Evolutionary conservation across 139 green algal genomes (phyloP).

Genomic region (Chlorella vulgaris): DNA sequence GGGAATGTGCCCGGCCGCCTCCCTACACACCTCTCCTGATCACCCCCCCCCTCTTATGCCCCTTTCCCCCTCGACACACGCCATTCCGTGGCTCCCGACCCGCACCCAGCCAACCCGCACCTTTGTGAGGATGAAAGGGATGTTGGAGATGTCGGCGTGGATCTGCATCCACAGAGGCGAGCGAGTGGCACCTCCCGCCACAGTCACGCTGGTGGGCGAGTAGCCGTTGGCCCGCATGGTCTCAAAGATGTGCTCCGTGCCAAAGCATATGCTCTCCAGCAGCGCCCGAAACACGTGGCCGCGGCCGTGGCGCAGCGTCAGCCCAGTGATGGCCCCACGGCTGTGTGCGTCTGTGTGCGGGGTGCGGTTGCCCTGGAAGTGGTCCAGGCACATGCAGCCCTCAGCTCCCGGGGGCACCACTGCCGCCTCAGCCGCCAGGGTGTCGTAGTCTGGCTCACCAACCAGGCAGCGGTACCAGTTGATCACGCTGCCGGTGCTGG

Average conservation of each 20-base stretch:
- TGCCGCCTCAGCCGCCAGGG: conserved; percentile 66
- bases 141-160: conserved; percentile 72
- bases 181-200: conserved; percentile 66
- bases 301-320: conserved; percentile 73
- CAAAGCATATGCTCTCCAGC: conserved; percentile 74
- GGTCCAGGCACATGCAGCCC: conserved; percentile 74
- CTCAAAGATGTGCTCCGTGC: conserved; percentile 74
- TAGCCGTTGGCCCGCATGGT: conserved; percentile 66
- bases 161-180: conserved; percentile 81
- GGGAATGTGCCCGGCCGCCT: too few species aligned
- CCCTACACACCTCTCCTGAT: too few species aligned
- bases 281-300: conserved; percentile 79
- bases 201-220: conserved; percentile 50
- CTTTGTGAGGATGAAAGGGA: conserved; percentile 76
- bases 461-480: conserved; percentile 44
- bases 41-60: too few species aligned
- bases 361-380: conserved; percentile 88
- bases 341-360: conserved; percentile 80
- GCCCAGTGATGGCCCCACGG: conserved; percentile 68
- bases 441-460: conserved; percentile 47
- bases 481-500: conserved; percentile 70
- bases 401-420: conserved; percentile 72
- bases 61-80: too few species aligned
- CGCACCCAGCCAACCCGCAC: not conserved
- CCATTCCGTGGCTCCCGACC: not conserved